Base-by-base conservation (phyloP, 768 basidiomycete species). In the Suillus discolor region DNA sequence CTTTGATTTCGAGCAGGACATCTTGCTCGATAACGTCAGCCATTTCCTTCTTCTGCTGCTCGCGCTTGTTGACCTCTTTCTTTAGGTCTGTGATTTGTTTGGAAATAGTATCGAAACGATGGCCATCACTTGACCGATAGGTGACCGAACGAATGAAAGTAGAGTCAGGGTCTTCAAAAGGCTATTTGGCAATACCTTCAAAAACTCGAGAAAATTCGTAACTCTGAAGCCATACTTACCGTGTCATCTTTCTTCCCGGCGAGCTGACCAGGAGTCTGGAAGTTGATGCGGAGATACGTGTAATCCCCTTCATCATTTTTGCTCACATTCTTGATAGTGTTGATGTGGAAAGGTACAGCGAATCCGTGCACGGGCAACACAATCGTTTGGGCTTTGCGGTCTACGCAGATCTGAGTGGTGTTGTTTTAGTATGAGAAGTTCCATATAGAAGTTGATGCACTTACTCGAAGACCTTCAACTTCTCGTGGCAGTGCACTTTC, bases 231-330 rank as follows among this genome's bases (percentile, higher is more conserved):
- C 18, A 39, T 2, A 34, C 83, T 71, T 67, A 96, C 95, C 67
- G 95, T 98, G 69, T 99, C 97, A 75, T 99, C 97, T 79, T 99
- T 99, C 82, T 97, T 98, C 34, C 97, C 97, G 0, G 95, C 92
- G 31, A 98, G 87, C 73, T 98, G 96, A 59, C 97, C 97, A 13
- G 97, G 97, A 0, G 97, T 97, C 77, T 98, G 96, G 81, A 99
- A 98, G 79, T 99, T 99, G 77, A 99, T 95, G 2, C 97, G 88
- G 62, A 99, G 84, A 72, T 93, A 94, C 0, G 96, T 96, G 75
- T 90, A 93, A 61, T 99, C 95, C 6, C 93, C 94, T 78, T 99
- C 97, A 68, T 99, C 97, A 68, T 87, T 97, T 81, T 99, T 99
- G 82, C 92, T 96, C 38, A 91, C 93, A 74, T 97, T 99, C 80